phyloP scores from a whole-genome alignment of 1,284 basidiomycete genomes.

The Pseudozyma sp. region DNA sequence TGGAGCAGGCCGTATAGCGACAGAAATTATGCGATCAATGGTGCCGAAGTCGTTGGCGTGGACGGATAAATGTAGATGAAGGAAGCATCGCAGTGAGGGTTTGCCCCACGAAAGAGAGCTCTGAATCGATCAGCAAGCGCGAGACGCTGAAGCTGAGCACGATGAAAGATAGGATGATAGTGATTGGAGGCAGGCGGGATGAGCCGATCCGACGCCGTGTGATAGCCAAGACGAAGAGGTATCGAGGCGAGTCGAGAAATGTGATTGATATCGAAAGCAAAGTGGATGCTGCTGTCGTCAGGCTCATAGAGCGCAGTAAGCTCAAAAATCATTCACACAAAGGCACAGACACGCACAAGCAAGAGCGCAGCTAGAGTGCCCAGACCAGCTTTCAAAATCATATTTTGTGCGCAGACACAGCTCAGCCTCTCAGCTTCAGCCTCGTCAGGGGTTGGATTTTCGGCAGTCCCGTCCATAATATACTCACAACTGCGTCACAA shows the following conservation, averaged over 20 bases:
- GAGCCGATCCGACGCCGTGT: neutral
- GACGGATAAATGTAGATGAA: slow-evolving; percentile 23
- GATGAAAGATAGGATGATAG: no score
- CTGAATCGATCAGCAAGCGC: slow-evolving; percentile 3
- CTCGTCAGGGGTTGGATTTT: no score
- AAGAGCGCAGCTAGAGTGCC: neutral
- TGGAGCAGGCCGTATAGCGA: neutral
- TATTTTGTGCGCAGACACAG: neutral
- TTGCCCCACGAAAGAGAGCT: slow-evolving; percentile 8
- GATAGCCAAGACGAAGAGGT: no score
- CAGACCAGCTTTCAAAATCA: slow-evolving; percentile 3
- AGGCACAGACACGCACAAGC: neutral
- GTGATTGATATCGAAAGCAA: neutral
- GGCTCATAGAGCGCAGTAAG: neutral
- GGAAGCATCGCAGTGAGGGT: slow-evolving; percentile 41
- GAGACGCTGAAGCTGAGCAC: slow-evolving; percentile 2
- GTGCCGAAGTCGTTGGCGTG: slow-evolving; percentile 51
- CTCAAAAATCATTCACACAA: neutral
- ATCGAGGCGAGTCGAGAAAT: neutral
- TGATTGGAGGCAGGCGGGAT: neutral
- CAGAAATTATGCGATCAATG: slow-evolving; percentile 18
- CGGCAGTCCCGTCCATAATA: no score
- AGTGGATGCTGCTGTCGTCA: slow-evolving; percentile 1
- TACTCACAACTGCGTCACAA: no score
- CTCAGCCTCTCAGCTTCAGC: neutral